Conservation (phyloP, 208 protist species). For the Wallacemonas rigidus region DNA sequence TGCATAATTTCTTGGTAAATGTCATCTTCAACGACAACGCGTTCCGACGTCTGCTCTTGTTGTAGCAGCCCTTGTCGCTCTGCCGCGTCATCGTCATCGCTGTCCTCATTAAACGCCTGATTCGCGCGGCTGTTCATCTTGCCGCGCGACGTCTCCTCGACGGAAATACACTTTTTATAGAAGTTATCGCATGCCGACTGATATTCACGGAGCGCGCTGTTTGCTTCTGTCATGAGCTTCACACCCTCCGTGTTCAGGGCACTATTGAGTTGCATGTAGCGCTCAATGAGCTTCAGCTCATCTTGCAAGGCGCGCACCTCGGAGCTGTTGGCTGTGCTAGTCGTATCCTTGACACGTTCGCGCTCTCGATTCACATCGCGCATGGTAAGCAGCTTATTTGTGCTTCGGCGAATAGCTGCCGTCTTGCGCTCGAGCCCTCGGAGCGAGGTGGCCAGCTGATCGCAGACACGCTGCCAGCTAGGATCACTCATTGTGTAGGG, state of each 20-base stretch:
- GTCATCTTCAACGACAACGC: slow-evolving; percentile 67
- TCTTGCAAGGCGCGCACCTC: slow-evolving; percentile 81
- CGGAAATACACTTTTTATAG: slow-evolving; percentile 78
- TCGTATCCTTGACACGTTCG: slow-evolving; percentile 71
- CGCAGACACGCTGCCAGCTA: slow-evolving; percentile 75
- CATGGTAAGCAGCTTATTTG: slow-evolving; percentile 67
- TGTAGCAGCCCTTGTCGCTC: slow-evolving; percentile 5
- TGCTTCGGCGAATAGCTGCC: slow-evolving; percentile 65
- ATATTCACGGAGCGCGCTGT: slow-evolving; percentile 66
- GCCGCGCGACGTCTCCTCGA: slow-evolving; percentile 61
- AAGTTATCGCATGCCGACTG: slow-evolving; percentile 79
- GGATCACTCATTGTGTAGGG: slow-evolving; percentile 50
- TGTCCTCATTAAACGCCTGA: slow-evolving; percentile 22
- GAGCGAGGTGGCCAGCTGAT: slow-evolving; percentile 56
- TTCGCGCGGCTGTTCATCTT: slow-evolving; percentile 24
- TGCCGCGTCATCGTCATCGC: slow-evolving; percentile 35
- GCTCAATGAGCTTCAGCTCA: slow-evolving; percentile 64
- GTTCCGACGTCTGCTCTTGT: slow-evolving; percentile 31
- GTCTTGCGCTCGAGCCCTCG: slow-evolving; percentile 68
- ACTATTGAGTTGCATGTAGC: slow-evolving; percentile 74
- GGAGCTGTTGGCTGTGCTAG: slow-evolving; percentile 45
- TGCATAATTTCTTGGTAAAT: slow-evolving; percentile 85
- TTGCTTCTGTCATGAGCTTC: slow-evolving; percentile 76
- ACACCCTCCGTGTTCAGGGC: slow-evolving; percentile 57
- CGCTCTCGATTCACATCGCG: slow-evolving; percentile 75